Evolutionary conservation across 805 yeast genomes (phyloP).

Genomic region (Wickerhamomyces sydowiorum): DNA sequence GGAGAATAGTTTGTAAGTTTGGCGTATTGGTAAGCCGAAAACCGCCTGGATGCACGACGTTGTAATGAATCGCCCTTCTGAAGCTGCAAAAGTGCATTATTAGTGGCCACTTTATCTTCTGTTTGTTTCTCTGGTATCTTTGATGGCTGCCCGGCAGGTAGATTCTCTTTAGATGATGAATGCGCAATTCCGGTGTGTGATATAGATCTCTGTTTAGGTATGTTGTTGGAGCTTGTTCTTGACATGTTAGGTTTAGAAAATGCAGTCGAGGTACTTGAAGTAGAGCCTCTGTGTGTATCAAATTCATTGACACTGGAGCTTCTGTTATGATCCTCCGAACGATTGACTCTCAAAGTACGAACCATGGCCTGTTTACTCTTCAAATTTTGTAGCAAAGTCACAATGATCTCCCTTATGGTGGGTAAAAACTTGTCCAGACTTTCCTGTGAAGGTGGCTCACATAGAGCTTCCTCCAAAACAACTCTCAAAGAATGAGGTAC

Average conservation of each 20-base stretch:
- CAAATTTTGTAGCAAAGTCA: constrained; percentile 68
- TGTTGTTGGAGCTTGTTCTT: background rate
- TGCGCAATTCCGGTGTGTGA: background rate
- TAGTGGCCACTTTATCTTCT: constrained; percentile 10
- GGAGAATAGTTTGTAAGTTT: constrained; percentile 50
- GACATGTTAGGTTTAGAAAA: background rate
- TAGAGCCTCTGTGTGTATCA: constrained; percentile 6
- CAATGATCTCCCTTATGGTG: constrained; percentile 78
- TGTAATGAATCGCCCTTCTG: constrained; percentile 81
- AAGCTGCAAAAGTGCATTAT: constrained; percentile 67
- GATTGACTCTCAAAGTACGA: constrained; percentile 28
- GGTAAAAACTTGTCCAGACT: constrained; percentile 79
- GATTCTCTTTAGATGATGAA: background rate
- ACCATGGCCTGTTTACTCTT: constrained; percentile 71
- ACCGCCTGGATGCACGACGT: constrained; percentile 89
- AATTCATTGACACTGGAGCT: constrained; percentile 3
- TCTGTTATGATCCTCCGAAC: constrained; percentile 18
- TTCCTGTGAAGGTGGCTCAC: constrained; percentile 80
- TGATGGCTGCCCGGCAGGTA: background rate
- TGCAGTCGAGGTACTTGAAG: constrained; percentile 1
- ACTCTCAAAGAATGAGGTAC: constrained; percentile 78
- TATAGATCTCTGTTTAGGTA: background rate
- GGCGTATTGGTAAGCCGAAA: constrained; percentile 89
- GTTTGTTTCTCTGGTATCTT: background rate
- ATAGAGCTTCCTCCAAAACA: constrained; percentile 79